A percentile compares a stretch with the other conserved stretches of the same genome.
Conservation (phyloP, 2,329 filamentous ascomycete genomes). For the Trichoderma aggressivum region DNA sequence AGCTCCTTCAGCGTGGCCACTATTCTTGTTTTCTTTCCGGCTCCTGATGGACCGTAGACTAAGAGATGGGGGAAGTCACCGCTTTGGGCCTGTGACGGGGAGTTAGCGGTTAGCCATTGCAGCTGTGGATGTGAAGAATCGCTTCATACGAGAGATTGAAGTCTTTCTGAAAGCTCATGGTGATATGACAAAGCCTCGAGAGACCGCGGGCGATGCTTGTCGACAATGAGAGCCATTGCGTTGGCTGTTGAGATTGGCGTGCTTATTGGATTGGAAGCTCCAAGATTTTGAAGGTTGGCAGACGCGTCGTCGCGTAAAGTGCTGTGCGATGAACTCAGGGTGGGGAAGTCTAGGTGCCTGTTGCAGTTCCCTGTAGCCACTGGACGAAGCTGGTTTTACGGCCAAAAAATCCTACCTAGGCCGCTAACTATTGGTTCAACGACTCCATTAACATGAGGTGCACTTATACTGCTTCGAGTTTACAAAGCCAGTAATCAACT, state of each 20-base stretch:
- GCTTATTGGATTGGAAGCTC: background rate
- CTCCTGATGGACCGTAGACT: conserved; percentile 93
- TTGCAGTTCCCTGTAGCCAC: background rate
- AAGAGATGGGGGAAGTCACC: conserved; percentile 97
- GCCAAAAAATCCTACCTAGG: background rate
- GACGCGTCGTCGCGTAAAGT: conserved; percentile 41
- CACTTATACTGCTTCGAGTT: background rate
- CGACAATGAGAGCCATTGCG: conserved; percentile 65
- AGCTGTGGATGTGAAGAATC: background rate
- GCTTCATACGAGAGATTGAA: conserved; percentile 74
- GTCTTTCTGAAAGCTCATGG: conserved; percentile 77
- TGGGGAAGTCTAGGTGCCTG: conserved; percentile 3
- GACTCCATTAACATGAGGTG: background rate
- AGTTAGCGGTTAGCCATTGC: background rate
- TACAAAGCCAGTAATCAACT: background rate
- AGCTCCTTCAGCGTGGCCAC: conserved; percentile 93
- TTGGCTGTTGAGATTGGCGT: conserved; percentile 9
- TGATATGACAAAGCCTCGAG: conserved; percentile 84
- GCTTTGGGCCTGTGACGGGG: conserved; percentile 72
- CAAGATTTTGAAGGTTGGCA: conserved; percentile 17
- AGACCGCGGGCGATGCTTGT: conserved; percentile 69
- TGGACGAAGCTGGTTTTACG: background rate
- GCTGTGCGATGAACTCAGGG: conserved; percentile 20
- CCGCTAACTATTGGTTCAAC: background rate
- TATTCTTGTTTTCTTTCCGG: conserved; percentile 96